Evolutionary conservation across 805 yeast species (phyloP).

Genomic region (Candida verbasci): DNA sequence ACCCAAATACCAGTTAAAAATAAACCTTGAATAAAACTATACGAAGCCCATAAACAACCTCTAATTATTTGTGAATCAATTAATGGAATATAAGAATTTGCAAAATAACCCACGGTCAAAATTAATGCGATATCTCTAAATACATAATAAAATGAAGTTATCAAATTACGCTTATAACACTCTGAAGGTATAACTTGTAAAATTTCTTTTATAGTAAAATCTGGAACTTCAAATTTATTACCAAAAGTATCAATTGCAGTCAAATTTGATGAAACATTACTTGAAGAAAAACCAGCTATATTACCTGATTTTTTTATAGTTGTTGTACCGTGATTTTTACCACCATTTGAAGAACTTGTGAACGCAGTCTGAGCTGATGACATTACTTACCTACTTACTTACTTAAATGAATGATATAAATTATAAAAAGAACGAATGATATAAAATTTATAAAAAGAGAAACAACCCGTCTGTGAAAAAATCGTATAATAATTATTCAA

Average conservation of each 20-base stretch:
- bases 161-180: slow-evolving; percentile 63
- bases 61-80: slow-evolving; percentile 43
- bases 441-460: too few species aligned
- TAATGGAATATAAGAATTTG: slow-evolving; percentile 46
- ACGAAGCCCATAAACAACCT: slow-evolving; percentile 54
- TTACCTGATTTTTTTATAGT: slow-evolving; percentile 32
- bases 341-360: slow-evolving; percentile 10
- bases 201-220: slow-evolving; percentile 70
- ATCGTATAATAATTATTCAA: too few species aligned
- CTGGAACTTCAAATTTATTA: slow-evolving; percentile 67
- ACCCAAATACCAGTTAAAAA: slow-evolving; percentile 81
- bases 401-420: too few species aligned
- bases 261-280: slow-evolving; percentile 13
- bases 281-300: slow-evolving; percentile 29
- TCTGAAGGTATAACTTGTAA: slow-evolving; percentile 67
- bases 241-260: slow-evolving; percentile 60
- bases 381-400: too few species aligned
- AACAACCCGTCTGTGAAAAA: too few species aligned
- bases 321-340: neutral
- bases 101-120: slow-evolving; percentile 48
- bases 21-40: slow-evolving; percentile 55
- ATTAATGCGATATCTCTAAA: slow-evolving; percentile 56
- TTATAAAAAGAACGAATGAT: too few species aligned
- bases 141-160: slow-evolving; percentile 58
- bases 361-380: slow-evolving; percentile 8